Evolutionary conservation across 1,284 basidiomycete genomes (phyloP).

Genomic region (Sanghuangporus weigelae): DNA sequence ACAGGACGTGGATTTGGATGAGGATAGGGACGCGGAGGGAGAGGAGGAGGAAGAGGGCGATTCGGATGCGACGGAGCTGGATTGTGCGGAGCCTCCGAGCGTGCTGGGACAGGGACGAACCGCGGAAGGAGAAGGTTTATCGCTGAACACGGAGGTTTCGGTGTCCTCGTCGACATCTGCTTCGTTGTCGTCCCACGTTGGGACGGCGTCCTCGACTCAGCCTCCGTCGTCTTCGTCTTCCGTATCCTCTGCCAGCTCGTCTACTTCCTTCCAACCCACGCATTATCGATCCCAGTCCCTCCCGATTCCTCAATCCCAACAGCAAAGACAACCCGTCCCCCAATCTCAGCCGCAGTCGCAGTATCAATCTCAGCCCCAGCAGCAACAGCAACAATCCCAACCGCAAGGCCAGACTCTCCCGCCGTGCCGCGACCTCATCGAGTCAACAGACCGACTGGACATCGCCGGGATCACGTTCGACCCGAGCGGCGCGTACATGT

Average conservation of each 20-base stretch:
- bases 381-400: no score
- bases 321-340: background rate
- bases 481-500: slow-evolving; percentile 58
- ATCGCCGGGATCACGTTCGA: slow-evolving; percentile 74
- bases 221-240: background rate
- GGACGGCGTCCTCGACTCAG: background rate
- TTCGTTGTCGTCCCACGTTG: background rate
- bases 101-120: background rate
- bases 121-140: no score
- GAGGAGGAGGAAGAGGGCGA: background rate
- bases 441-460: slow-evolving; percentile 35
- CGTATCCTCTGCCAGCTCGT: background rate
- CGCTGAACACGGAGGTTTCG: background rate
- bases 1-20: no score
- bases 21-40: no score
- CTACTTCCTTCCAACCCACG: background rate
- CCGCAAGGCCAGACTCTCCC: slow-evolving; percentile 1
- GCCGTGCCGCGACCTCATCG: slow-evolving; percentile 19
- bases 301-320: background rate
- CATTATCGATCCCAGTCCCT: background rate
- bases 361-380: no score
- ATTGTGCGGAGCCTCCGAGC: background rate
- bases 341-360: background rate
- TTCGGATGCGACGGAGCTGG: background rate
- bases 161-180: background rate